phyloP scores from a whole-genome alignment of 1,284 basidiomycete genomes.

The Microstroma glucosiphilum region DNA sequence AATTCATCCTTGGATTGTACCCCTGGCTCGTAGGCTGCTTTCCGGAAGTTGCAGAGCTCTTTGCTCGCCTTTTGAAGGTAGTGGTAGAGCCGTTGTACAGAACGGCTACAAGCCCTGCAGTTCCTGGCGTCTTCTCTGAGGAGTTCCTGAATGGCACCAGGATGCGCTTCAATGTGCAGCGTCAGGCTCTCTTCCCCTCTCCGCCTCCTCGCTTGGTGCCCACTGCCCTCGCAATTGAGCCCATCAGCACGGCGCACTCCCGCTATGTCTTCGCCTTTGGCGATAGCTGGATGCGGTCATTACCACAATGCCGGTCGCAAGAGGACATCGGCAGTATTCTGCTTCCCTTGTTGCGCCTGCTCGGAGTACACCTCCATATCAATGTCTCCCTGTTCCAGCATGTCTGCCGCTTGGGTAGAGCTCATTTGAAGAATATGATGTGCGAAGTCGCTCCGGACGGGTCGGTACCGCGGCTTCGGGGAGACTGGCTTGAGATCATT shows the following conservation, averaged over 20 bases:
- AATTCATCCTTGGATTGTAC: constrained; percentile 72
- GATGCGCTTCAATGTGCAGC: constrained; percentile 37
- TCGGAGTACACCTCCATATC: constrained; percentile 35
- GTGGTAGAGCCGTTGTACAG: constrained; percentile 41
- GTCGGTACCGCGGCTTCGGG: constrained; percentile 20
- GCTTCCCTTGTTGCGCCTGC: constrained; percentile 40
- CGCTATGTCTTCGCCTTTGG: constrained; percentile 42
- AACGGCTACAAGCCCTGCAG: constrained; percentile 49
- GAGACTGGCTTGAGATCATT: constrained; percentile 70
- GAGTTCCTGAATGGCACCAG: constrained; percentile 45
- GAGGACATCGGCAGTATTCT: constrained; percentile 26
- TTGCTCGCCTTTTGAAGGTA: constrained; percentile 42
- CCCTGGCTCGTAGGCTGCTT: constrained; percentile 76
- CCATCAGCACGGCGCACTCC: constrained; percentile 20
- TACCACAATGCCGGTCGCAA: constrained; percentile 23
- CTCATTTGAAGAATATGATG: constrained; percentile 19
- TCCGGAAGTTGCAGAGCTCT: constrained; percentile 73
- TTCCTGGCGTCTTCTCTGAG: constrained; percentile 52
- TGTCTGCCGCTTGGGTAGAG: constrained; percentile 32
- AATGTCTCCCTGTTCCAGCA: constrained; percentile 36
- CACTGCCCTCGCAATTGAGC: constrained; percentile 38
- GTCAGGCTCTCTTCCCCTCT: constrained; percentile 15
- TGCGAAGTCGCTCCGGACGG: constrained; percentile 11
- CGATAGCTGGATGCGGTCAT: constrained; percentile 26
- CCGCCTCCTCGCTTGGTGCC: constrained; percentile 21